Conservation (phyloP, 2,329 filamentous ascomycete genomes). For the Colletotrichum lini region DNA sequence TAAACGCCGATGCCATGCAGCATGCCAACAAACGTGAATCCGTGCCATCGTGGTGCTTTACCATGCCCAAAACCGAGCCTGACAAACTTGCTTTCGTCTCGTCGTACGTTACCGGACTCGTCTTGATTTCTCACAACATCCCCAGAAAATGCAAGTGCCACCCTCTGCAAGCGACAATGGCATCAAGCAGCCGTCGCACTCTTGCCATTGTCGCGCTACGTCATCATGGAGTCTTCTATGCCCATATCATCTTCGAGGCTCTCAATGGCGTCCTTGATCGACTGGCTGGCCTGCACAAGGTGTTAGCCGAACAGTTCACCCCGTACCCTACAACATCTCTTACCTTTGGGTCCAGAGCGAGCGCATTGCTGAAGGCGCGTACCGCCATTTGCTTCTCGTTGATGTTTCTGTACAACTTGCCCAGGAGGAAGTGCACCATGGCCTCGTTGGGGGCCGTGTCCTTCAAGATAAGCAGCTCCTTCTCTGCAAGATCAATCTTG, state of each 20-base stretch:
- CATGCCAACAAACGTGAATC: slow-evolving; percentile 45
- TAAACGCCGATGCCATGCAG: slow-evolving; percentile 54
- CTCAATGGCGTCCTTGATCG: slow-evolving; percentile 98
- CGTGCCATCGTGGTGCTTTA: slow-evolving; percentile 41
- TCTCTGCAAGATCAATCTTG: slow-evolving; percentile 79
- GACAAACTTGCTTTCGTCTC: slow-evolving; percentile 32
- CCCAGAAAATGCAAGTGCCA: slow-evolving; percentile 21
- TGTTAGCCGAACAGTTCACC: slow-evolving; percentile 30
- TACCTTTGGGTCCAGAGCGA: slow-evolving; percentile 98
- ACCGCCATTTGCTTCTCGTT: slow-evolving; percentile 86
- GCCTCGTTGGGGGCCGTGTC: slow-evolving; percentile 94
- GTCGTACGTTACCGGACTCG: slow-evolving; percentile 27
- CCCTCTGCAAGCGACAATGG: neutral
- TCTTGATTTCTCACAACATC: slow-evolving; percentile 24
- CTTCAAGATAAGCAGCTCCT: slow-evolving; percentile 89
- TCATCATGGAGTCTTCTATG: slow-evolving; percentile 77
- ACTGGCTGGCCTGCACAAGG: slow-evolving; percentile 79
- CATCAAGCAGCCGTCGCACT: neutral
- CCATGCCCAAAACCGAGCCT: slow-evolving; percentile 32
- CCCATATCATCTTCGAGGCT: slow-evolving; percentile 85
- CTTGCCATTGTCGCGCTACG: slow-evolving; percentile 53
- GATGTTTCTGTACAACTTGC: slow-evolving; percentile 82
- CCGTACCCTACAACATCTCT: slow-evolving; percentile 46
- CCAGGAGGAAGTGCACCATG: slow-evolving; percentile 95
- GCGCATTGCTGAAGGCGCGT: slow-evolving; percentile 91